phyloP scores from a whole-genome alignment of 2,329 filamentous ascomycete genomes.

The Colletotrichum noveboracense region DNA sequence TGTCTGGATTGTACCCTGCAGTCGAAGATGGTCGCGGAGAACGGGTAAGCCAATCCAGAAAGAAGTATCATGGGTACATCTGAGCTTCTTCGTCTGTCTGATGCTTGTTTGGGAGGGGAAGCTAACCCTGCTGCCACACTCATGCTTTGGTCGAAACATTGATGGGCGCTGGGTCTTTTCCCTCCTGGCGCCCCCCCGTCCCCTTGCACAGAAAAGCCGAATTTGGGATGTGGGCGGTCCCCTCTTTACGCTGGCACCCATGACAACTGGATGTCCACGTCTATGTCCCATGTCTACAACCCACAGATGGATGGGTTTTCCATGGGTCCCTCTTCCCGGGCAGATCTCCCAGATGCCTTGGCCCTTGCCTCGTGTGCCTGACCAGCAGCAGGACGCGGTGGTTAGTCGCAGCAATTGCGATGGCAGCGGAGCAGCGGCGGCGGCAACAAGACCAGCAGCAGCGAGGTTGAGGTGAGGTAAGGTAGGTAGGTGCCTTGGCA shows the following conservation, averaged over 20 bases:
- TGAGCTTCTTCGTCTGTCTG: conserved; percentile 38
- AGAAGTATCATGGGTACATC: not conserved
- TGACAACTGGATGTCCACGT: conserved; percentile 1
- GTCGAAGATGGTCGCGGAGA: not conserved
- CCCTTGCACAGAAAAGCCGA: conserved; percentile 12
- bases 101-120: conserved; percentile 47
- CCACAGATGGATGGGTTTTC: not conserved
- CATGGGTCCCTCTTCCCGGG: conserved; percentile 20
- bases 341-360: conserved; percentile 22
- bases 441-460: not conserved
- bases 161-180: conserved; percentile 24
- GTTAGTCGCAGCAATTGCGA: not conserved
- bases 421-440: not conserved
- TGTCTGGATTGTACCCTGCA: not conserved
- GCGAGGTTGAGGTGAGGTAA: not conserved
- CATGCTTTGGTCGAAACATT: conserved; percentile 44
- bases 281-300: not conserved
- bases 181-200: not conserved
- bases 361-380: conserved; percentile 12
- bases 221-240: conserved; percentile 19
- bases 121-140: conserved; percentile 30
- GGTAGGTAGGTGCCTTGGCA: not conserved
- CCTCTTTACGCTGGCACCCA: conserved; percentile 6
- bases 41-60: not conserved
- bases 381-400: not conserved